Conservation (phyloP, 1,139 yeast species). For the Scheffersomyces lignicola region DNA sequence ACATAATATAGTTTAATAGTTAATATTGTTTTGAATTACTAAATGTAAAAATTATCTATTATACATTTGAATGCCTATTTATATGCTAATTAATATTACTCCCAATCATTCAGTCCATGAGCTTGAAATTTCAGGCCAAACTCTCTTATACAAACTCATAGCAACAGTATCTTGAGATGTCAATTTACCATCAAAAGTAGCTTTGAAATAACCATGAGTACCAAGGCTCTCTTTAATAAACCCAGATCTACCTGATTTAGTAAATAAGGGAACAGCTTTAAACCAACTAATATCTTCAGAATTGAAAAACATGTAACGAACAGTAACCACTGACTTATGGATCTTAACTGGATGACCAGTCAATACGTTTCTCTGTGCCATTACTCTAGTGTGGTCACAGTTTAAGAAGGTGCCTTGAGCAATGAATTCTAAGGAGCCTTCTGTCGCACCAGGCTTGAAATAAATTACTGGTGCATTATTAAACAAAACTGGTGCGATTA, state of each 20-base stretch:
- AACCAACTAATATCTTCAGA: conserved; percentile 86
- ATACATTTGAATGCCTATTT: conserved; percentile 1
- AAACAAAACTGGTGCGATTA: conserved; percentile 86
- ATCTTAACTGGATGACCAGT: conserved; percentile 97
- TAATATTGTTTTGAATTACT: conserved; percentile 4
- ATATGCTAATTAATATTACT: neutral
- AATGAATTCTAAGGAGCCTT: conserved; percentile 60
- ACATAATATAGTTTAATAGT: conserved; percentile 1
- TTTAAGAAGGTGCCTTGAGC: conserved; percentile 92
- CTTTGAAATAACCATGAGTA: conserved; percentile 97
- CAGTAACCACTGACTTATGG: conserved; percentile 87
- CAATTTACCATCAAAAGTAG: conserved; percentile 88
- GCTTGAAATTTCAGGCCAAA: conserved; percentile 70
- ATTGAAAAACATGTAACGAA: conserved; percentile 97
- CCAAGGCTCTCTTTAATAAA: conserved; percentile 94
- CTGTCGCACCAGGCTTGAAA: conserved; percentile 48
- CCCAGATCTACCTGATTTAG: conserved; percentile 90
- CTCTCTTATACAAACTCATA: conserved; percentile 90
- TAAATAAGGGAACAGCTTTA: conserved; percentile 89
- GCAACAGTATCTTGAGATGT: conserved; percentile 92
- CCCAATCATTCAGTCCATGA: conserved; percentile 25
- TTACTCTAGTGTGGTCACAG: conserved; percentile 78
- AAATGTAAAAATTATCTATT: conserved; percentile 1
- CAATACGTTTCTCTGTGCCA: conserved; percentile 84
- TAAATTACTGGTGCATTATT: conserved; percentile 80